These are phyloP conservation scores for Acacia melanoxylon DNA, from an alignment of 306 rosid genomes.

Conservation along the genomic window DNA sequence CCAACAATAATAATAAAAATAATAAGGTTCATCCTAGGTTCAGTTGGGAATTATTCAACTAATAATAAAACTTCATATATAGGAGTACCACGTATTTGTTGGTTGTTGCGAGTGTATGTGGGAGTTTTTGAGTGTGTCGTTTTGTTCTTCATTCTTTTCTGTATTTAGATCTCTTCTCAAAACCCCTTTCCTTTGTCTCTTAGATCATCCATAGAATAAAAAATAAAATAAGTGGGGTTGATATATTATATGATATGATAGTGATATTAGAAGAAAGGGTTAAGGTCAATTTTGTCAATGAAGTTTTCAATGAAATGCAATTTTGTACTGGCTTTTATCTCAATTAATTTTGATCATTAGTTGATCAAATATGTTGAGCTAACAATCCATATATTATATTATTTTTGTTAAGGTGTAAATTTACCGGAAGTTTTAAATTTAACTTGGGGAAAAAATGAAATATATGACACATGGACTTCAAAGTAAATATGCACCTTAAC, in stretches of 20 bases:
- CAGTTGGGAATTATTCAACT: slow-evolving; percentile 85
- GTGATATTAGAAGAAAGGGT: background rate
- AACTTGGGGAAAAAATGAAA: no score
- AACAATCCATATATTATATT: no score
- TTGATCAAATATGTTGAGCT: no score
- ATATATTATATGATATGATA: background rate
- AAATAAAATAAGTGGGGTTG: slow-evolving; percentile 64
- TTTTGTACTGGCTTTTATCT: no score
- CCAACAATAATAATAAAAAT: slow-evolving; percentile 27
- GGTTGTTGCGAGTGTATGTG: slow-evolving; percentile 28
- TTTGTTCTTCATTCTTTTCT: slow-evolving; percentile 69
- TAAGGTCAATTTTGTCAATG: no score
- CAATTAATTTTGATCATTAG: no score
- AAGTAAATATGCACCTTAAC: no score
- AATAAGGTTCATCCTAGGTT: slow-evolving; percentile 64
- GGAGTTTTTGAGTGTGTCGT: slow-evolving; percentile 52
- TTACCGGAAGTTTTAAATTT: no score
- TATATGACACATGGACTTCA: no score
- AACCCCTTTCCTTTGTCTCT: slow-evolving; percentile 47
- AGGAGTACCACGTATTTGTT: slow-evolving; percentile 27
- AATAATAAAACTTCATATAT: slow-evolving; percentile 1
- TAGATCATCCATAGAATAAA: slow-evolving; percentile 26
- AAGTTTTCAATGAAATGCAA: no score
- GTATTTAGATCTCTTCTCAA: slow-evolving; percentile 73
- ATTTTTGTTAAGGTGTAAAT: no score